These are phyloP conservation scores for Athelia sp. DNA, from an alignment of 1,284 basidiomycete species.

Conservation along the genomic window DNA sequence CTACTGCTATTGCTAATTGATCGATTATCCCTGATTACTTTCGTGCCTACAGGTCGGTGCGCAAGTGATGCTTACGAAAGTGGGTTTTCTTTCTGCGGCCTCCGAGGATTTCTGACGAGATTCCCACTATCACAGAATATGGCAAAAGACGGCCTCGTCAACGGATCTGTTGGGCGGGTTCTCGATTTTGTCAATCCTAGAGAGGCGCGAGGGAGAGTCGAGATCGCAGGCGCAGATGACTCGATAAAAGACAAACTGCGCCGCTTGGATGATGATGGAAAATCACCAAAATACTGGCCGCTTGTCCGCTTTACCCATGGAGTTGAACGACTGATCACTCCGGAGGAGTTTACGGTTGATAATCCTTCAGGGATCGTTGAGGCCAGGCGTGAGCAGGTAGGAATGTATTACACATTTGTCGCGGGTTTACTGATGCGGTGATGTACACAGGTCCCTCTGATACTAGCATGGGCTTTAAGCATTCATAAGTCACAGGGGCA, in stretches of 20 bases:
- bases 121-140: conserved; percentile 34
- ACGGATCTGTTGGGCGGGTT: conserved; percentile 85
- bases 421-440: neutral
- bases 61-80: conserved; percentile 78
- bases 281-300: conserved; percentile 18
- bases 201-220: conserved; percentile 40
- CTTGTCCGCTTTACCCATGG: conserved; percentile 26
- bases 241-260: neutral
- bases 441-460: conserved; percentile 59
- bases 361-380: conserved; percentile 24
- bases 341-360: conserved; percentile 25
- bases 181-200: conserved; percentile 52
- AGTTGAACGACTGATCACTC: conserved; percentile 20
- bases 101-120: conserved; percentile 1
- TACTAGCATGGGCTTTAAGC: conserved; percentile 84
- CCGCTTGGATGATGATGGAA: too few relatives aligned
- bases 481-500: conserved; percentile 95
- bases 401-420: neutral
- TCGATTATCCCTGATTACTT: neutral
- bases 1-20: neutral
- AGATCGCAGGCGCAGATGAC: conserved; percentile 30
- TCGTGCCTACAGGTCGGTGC: conserved; percentile 38
- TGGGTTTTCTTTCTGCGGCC: conserved; percentile 6
- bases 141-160: conserved; percentile 65
- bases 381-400: conserved; percentile 26